These are phyloP conservation scores for Silybum marianum DNA, from an alignment of 129 eudicot species.

Conservation along the genomic window DNA sequence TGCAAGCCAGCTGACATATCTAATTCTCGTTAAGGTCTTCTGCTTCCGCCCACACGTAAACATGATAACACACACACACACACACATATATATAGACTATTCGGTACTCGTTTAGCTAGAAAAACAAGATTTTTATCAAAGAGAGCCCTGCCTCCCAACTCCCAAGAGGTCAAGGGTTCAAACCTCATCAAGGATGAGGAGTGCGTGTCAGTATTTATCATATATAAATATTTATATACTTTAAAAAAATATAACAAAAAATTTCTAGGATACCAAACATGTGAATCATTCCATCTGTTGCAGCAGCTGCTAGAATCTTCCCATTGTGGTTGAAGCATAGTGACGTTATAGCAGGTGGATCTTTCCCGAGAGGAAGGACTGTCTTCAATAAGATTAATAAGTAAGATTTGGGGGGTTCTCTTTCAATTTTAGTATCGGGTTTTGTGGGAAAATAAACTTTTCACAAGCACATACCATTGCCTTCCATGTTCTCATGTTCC, in stretches of 20 bases:
- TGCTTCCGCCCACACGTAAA: neutral
- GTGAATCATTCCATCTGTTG: conserved; percentile 97
- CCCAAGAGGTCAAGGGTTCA: too few species aligned
- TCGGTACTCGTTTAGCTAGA: neutral
- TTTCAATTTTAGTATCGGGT: neutral
- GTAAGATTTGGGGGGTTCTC: conserved; percentile 13
- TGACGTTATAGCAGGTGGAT: conserved; percentile 97
- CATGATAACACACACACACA: neutral
- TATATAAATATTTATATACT: neutral
- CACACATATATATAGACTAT: neutral
- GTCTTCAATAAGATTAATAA: conserved; percentile 63
- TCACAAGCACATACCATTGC: conserved; percentile 65
- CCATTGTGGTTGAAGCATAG: conserved; percentile 98
- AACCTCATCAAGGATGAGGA: too few species aligned
- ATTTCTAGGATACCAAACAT: conserved; percentile 91
- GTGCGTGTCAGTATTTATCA: too few species aligned
- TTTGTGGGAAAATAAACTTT: neutral
- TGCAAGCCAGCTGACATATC: conserved; percentile 98
- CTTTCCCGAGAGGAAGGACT: conserved; percentile 99
- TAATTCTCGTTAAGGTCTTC: conserved; percentile 57
- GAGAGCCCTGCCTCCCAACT: too few species aligned
- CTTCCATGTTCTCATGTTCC: conserved; percentile 99
- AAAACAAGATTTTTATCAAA: neutral
- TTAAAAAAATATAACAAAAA: neutral
- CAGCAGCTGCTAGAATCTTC: conserved; percentile 96